Percentiles rank a stretch among this genome's conserved stretches.
These are phyloP conservation scores for Bothriochloa decipiens DNA, from an alignment of 176 grass and related monocot species.

Conservation along the genomic window DNA sequence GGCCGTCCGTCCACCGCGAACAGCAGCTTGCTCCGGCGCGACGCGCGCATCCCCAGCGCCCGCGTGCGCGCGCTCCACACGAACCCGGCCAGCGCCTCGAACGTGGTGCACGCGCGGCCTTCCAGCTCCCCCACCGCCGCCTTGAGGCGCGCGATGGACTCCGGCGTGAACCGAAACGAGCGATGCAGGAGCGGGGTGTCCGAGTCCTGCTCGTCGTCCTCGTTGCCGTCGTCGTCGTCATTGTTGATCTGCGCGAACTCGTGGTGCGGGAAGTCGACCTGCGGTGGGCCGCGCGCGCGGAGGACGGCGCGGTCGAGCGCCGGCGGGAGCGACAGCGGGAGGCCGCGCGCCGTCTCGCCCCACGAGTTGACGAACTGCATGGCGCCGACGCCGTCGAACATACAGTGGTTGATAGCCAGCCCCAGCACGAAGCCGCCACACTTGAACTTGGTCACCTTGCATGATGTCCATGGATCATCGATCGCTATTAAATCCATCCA, in stretches of 20 bases:
- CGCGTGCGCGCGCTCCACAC: constrained; percentile 69
- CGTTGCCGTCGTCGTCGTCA: background rate
- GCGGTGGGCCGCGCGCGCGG: constrained; percentile 56
- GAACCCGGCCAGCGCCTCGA: constrained; percentile 64
- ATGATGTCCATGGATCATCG: background rate
- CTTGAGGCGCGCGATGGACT: constrained; percentile 52
- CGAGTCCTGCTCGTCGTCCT: background rate
- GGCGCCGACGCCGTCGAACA: constrained; percentile 84
- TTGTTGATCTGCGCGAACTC: constrained; percentile 67
- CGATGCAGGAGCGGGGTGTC: constrained; percentile 49
- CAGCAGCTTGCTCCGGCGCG: constrained; percentile 63
- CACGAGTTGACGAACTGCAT: constrained; percentile 92
- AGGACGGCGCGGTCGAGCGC: constrained; percentile 58
- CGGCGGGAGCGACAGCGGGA: constrained; percentile 46
- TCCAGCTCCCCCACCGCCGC: constrained; percentile 30
- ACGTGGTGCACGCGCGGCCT: constrained; percentile 53
- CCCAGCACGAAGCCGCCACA: constrained; percentile 73
- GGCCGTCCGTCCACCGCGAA: constrained; percentile 78
- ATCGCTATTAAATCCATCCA: background rate
- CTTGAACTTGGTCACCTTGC: constrained; percentile 75
- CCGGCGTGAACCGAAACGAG: constrained; percentile 66
- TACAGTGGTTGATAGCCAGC: constrained; percentile 84
- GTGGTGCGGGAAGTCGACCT: constrained; percentile 56
- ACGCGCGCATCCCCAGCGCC: constrained; percentile 42
- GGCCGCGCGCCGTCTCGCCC: constrained; percentile 63